These are phyloP conservation scores for Nicotiana paniculata DNA, from an alignment of 257 asterid genomes.

Conservation along the genomic window DNA sequence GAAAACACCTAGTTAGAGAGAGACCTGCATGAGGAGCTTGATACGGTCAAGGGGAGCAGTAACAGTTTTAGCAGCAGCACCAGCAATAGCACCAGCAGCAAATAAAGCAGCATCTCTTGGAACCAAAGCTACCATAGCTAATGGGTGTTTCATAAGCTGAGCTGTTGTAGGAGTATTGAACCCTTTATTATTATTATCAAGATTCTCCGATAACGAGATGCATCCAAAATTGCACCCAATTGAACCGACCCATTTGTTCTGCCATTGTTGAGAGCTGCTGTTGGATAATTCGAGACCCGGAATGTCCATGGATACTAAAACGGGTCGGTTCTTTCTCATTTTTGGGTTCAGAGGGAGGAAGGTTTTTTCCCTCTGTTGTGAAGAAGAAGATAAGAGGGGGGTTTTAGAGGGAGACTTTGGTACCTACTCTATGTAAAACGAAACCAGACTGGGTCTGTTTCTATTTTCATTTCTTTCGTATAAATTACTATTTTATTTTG, in stretches of 20 bases:
- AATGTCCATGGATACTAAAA: constrained; percentile 45
- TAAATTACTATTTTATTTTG: no score
- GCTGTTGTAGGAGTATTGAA: constrained; percentile 36
- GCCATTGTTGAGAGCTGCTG: constrained; percentile 15
- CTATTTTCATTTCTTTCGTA: no score
- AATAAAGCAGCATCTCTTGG: constrained; percentile 80
- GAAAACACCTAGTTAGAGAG: neutral
- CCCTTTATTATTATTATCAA: constrained; percentile 24
- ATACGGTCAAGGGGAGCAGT: constrained; percentile 96
- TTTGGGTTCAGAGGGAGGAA: constrained; percentile 9
- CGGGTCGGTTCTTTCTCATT: constrained; percentile 40
- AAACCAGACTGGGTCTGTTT: neutral
- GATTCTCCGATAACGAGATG: constrained; percentile 51
- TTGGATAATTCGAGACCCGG: constrained; percentile 43
- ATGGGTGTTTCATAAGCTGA: constrained; percentile 70
- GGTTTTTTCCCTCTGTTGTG: neutral
- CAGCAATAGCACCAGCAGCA: constrained; percentile 92
- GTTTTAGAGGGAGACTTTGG: neutral
- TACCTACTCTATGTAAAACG: neutral
- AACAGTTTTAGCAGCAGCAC: constrained; percentile 82
- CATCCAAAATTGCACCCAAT: constrained; percentile 51
- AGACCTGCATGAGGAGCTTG: constrained; percentile 93
- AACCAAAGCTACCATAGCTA: constrained; percentile 68
- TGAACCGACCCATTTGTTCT: constrained; percentile 17
- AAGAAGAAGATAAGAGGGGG: constrained; percentile 1